These are phyloP conservation scores for Fusarium sp. DNA, from an alignment of 2,329 filamentous ascomycete species.

Conservation along the genomic window DNA sequence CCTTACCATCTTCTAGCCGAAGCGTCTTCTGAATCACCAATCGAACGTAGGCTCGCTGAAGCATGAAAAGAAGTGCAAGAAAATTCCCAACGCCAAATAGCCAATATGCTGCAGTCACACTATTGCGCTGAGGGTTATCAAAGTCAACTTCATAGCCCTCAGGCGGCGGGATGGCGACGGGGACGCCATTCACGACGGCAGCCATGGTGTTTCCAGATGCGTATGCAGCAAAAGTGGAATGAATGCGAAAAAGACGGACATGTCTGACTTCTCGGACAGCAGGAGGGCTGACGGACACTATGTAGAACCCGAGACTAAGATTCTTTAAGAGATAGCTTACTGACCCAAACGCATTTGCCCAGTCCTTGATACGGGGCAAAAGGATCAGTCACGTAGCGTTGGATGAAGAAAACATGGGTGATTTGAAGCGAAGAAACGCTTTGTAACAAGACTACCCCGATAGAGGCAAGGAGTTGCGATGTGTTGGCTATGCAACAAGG, in stretches of 20 bases:
- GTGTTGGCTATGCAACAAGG: not conserved
- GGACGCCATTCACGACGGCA: conserved; percentile 42
- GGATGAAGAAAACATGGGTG: not conserved
- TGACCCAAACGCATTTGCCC: not conserved
- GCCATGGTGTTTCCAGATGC: conserved; percentile 4
- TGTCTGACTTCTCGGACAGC: not conserved
- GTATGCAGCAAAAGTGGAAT: not conserved
- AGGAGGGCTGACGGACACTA: not conserved
- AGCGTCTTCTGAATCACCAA: conserved; percentile 11
- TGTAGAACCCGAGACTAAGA: not conserved
- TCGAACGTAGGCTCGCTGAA: conserved; percentile 43
- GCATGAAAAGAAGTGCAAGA: conserved; percentile 23
- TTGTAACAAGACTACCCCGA: not conserved
- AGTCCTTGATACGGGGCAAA: not conserved
- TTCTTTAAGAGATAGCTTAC: not conserved
- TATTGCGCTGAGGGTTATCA: conserved; percentile 39
- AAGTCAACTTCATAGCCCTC: conserved; percentile 48
- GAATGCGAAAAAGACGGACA: not conserved
- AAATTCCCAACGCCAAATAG: conserved; percentile 39
- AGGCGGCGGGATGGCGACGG: conserved; percentile 41
- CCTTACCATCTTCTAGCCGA: conserved; percentile 13
- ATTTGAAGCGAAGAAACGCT: not conserved
- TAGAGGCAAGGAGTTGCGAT: not conserved
- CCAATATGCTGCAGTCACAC: conserved; percentile 31
- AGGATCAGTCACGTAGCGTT: not conserved